Percentiles rank a stretch among this genome's conserved stretches.
Conservation (phyloP, 345 rosid species). For the Trapa bicornis region DNA sequence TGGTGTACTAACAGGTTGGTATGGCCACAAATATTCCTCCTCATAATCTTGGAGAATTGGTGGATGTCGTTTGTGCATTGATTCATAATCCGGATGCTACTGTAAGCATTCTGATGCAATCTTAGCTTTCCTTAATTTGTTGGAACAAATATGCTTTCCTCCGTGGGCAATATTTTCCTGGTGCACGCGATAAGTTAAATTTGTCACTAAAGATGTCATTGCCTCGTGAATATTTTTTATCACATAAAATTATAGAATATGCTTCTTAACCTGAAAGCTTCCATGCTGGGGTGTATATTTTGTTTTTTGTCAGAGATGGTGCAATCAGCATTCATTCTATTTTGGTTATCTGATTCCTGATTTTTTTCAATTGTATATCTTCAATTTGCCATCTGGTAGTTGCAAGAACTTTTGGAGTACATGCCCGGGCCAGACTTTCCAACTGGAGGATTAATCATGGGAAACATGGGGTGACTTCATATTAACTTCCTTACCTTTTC, state of each 20-base stretch:
- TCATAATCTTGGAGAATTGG: slow-evolving; percentile 93
- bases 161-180: neutral
- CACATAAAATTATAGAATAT: neutral
- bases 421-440: slow-evolving; percentile 99
- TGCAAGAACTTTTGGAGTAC: slow-evolving; percentile 93
- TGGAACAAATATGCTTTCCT: neutral
- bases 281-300: neutral
- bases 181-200: neutral
- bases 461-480: slow-evolving; percentile 65
- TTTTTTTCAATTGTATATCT: neutral
- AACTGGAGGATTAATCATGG: slow-evolving; percentile 94
- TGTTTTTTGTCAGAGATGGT: neutral
- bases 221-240: neutral
- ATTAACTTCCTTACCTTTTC: neutral
- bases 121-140: neutral
- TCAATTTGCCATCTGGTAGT: slow-evolving; percentile 27
- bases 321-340: neutral
- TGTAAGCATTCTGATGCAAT: slow-evolving; percentile 26
- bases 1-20: slow-evolving; percentile 51
- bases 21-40: slow-evolving; percentile 99
- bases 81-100: slow-evolving; percentile 88
- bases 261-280: neutral
- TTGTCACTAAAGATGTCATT: neutral
- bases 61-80: slow-evolving; percentile 83
- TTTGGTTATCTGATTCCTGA: neutral